Conservation (phyloP, 2,329 filamentous ascomycete species). For the Diaporthe caulivora region DNA sequence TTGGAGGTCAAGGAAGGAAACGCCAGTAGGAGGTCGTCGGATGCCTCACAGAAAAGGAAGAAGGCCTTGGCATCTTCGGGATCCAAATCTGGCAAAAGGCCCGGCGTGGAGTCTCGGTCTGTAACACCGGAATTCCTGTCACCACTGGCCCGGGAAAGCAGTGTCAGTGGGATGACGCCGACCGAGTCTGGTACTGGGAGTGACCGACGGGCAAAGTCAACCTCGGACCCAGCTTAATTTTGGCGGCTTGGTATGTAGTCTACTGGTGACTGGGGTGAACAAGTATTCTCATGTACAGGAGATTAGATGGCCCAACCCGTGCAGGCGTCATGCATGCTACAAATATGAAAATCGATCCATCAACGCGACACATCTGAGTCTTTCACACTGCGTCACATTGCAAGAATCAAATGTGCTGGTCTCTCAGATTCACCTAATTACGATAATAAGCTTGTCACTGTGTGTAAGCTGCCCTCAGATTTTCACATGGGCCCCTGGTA, state of each 20-base stretch:
- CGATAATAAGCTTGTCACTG: no score
- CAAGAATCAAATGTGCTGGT: no score
- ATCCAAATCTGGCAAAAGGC: constrained; percentile 53
- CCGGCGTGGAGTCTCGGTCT: constrained; percentile 62
- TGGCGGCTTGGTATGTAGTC: not conserved
- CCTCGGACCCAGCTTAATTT: constrained; percentile 34
- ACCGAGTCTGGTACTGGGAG: constrained; percentile 13
- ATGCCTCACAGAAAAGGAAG: constrained; percentile 64
- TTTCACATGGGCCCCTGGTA: constrained; percentile 18
- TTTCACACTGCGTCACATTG: not conserved
- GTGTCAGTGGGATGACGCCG: constrained; percentile 43
- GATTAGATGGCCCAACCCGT: not conserved
- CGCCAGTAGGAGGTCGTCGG: constrained; percentile 61
- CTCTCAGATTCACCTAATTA: not conserved
- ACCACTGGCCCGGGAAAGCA: constrained; percentile 64
- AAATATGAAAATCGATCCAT: not conserved
- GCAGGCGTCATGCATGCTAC: not conserved
- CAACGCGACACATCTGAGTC: not conserved
- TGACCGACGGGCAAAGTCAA: constrained; percentile 26
- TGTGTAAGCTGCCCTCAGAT: not conserved
- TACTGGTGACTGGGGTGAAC: not conserved
- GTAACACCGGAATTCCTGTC: constrained; percentile 68
- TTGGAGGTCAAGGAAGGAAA: constrained; percentile 57
- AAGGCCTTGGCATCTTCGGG: constrained; percentile 56
- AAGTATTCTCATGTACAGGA: not conserved